Evolutionary conservation across 495 filamentous ascomycete species (phyloP), one percentile per base, ranked within the genome.

Genomic region (Aspergillus panamensis): DNA sequence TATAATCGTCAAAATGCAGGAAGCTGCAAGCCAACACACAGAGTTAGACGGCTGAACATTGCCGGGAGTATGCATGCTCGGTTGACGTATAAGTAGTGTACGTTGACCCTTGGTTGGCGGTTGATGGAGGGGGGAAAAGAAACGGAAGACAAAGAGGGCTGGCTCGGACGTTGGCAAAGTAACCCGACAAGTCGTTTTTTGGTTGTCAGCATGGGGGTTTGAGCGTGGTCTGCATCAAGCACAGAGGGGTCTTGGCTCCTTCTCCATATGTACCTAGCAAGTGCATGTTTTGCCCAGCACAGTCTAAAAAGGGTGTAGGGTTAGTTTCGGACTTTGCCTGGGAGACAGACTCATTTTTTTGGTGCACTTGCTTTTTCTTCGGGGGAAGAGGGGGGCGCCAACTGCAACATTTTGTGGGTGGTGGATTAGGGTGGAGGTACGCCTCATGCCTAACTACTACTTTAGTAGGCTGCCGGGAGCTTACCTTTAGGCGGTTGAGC

Each of bases 401-500:
- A 62, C 55, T 65, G 62, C 51, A 62, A 58, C 58, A 61, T 61
- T 25, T 61, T 61, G 62, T 56, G 58, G 59, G 53, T 57, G 48
- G 56, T 47, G n/a, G n/a, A n/a, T 42, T 44, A 42, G 37, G 44
- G 63, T 59, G 63, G 60, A 61, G 57, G 32, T 39, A 17, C 54
- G 60, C 60, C 64, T 66, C 64, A 66, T 66, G 64, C 64, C 64
- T 56, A 60, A 53, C 58, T 63, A 31, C 52, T 31, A 33, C 53
- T 10, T 55, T 37, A 17, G 53, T 25, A 59, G 63, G 55, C 51
- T 60, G 63, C 59, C 63, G 63, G 63, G 63, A 66, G 63, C 63
- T 66, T 56, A 56, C 53, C 53, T 48, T 56, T 63, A 63, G 64
- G 57, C 59, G 43, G 60, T 62, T 66, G 63, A 66, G 63, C 64